Base-by-base conservation (phyloP, 352 stramenopile genomes). In the Phytophthora syringae region DNA sequence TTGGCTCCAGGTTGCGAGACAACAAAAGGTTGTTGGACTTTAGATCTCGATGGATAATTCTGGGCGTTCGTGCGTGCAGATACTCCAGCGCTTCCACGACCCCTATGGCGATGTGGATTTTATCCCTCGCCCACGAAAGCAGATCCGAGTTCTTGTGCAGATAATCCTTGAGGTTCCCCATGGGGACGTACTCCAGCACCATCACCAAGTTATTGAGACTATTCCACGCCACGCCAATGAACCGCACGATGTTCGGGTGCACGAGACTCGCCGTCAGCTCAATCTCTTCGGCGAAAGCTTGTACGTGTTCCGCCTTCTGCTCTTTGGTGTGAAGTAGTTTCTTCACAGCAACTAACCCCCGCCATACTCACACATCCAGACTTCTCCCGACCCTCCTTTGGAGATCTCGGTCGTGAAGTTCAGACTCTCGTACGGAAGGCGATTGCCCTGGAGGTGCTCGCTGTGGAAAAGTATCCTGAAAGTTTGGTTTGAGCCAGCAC, bases 11-110 rank as follows among this genome's bases (percentile, higher is more conserved):
- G 15, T 72, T 52, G 6, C 61, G 75, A 15, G 90, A 87, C 36
- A 97, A 66, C 30, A 96, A 65, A 21, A 96, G 74, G 52, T 96
- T 95, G 67, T 65, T 69, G 4, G 59, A 69, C 52, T 72, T 72
- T n/a, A 72, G 58, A n/a, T 72, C 58, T 12, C 59, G 65, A 40
- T 83, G 75, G 28, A 83, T 79, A 22, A 82, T 52, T 16, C 64
- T 40, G 11, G 69, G 54, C 1, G 53, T 50, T 4, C 51, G 37
- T 1, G 9, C 25, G 53, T 84, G 76, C 18, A 83, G 27, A 62
- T 80, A 83, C 22, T 70, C 52, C 1, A 83, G 45, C 7, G 70
- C 72, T 22, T 63, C 51, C 1, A 60, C 73, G 28, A 83, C 45
- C 2, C 57, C 69, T 13, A 78, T 42, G 60, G 74, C 67, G 75